phyloP scores from a whole-genome alignment of 2,329 filamentous ascomycete genomes.

The Tricladium varicosporioides region DNA sequence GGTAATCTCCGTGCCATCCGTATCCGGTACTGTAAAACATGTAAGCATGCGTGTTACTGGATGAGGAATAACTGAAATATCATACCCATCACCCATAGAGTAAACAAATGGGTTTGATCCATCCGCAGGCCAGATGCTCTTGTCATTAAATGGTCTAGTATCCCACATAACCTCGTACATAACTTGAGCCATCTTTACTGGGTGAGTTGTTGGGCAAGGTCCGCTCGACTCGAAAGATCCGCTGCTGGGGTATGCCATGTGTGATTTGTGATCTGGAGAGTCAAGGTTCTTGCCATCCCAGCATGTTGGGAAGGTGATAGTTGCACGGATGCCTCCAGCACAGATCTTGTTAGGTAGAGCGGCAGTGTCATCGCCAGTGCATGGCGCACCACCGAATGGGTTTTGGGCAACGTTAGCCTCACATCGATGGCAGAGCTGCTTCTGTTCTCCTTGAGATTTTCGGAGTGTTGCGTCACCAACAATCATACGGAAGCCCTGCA shows the following conservation, averaged over 20 bases:
- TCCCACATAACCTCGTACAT: conserved; percentile 50
- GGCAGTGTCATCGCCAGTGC: conserved; percentile 6
- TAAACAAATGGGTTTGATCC: conserved; percentile 44
- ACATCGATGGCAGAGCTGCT: conserved; percentile 6
- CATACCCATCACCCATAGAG: conserved; percentile 41
- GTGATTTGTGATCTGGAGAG: conserved; percentile 51
- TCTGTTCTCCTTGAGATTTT: background rate
- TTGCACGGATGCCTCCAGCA: conserved; percentile 5
- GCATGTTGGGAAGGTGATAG: conserved; percentile 37
- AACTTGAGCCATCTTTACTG: conserved; percentile 47
- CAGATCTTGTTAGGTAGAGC: conserved; percentile 3
- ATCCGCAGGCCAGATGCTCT: conserved; percentile 42
- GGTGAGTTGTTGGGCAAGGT: conserved; percentile 33
- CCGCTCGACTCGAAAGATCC: conserved; percentile 40
- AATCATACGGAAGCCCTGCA: conserved; percentile 11
- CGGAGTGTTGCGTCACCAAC: conserved; percentile 8
- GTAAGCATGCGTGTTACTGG: no score
- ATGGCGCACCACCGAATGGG: conserved; percentile 7
- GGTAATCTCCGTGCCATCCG: conserved; percentile 5
- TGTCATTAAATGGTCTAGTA: conserved; percentile 39
- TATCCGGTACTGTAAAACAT: background rate
- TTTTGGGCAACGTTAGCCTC: conserved; percentile 2
- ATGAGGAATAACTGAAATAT: conserved; percentile 17
- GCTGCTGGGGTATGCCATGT: conserved; percentile 50
- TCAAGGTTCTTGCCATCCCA: conserved; percentile 61